Base-by-base conservation (phyloP, 2,329 filamentous ascomycete species). In the Penicillium sclerotiorum region DNA sequence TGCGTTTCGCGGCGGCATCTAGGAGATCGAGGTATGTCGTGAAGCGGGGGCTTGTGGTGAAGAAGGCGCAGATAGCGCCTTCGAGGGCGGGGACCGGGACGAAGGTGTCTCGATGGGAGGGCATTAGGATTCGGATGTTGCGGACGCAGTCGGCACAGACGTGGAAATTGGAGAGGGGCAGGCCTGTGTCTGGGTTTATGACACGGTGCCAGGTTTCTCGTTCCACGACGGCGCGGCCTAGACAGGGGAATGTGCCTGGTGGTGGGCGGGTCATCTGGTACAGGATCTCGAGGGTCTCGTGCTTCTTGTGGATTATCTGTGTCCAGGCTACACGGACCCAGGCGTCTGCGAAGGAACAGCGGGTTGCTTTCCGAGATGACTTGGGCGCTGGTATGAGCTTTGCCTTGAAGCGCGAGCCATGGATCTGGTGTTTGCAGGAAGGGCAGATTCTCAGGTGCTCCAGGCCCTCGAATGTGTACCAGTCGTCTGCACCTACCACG, bases 291-390 rank as follows among this genome's bases (percentile, higher is more conserved):
- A 94, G 73, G 56, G 90, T 84, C 3, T 80, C 77, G 15, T 82
- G 77, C 11, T 83, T 73, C 57, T 89, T 83, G 68, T 91, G 90
- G 45, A 88, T 74, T 2, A 86, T 92, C 55, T 95, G 78, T 3
- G 92, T 78, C 84, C 88, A 95, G 1, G 91, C 91, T 32, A 96
- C 84, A 22, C 89, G 85, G 61, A 90, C 87, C 90, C 91, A 96
- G 1, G 87, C 83, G 11, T 83, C 80, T 23, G 89, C 89, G 69
- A 96, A 90, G 56, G 91, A 87, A 72, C 93, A 97, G 38, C 80
- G 77, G 7, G 89, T 78, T 38, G 82, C 77, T 33, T 78, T 75
- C 12, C 82, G 79, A 2, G 79, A 74, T 4, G 82, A 76, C 13
- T 84, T 82, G 22, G 78, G 74, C 23, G 78, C 82, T 3, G 80